Base-by-base conservation (phyloP, 2,329 filamentous ascomycete species). In the Aspergillus sp. region DNA sequence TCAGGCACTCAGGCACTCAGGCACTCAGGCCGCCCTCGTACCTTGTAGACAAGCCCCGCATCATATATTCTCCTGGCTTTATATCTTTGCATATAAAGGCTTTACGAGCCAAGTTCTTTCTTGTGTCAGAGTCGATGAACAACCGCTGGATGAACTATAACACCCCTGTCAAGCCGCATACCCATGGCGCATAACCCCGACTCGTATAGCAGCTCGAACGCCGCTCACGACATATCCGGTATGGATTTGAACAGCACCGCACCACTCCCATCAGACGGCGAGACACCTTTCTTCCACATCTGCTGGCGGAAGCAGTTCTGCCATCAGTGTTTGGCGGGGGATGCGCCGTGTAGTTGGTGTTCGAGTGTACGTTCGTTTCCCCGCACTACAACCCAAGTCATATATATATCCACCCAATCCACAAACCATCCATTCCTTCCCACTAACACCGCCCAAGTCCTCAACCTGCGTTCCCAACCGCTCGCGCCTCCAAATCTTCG, bases 381-480 rank as follows among this genome's bases (percentile, higher is more conserved):
- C 27, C 19, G 7, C n/a, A 17, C 8, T 25, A 26, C 20, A 24
- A 5, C 6, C 5, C 10, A 22, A 22, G 10, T 22, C 19, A 6
- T 27, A 12, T n/a, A 24, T 28, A 14, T 15, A 22, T 5, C 11
- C 24, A 26, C 5, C 5, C 13, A 28, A 17, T 12, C 28, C 15
- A 8, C 14, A 11, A 24, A 33, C 13, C 22, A 31, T 30, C 26
- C 37, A 20, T 13, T 19, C 15, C 22, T 11, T 10, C 19, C 17
- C 13, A 34, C 16, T 42, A 32, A 31, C 22, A 5, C 25, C 12
- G n/a, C n/a, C n/a, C 1, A 25, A 61, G 47, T 63, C 59, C 3
- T 58, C 56, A 29, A 52, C 53, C 13, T 65, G 61, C 35, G 57
- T 64, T 15, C 57, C 60, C 2, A 64, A 61, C 35, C 39, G 43